Conservation (phyloP, 2,329 filamentous ascomycete genomes). For the Gliomastix tumulicola region DNA sequence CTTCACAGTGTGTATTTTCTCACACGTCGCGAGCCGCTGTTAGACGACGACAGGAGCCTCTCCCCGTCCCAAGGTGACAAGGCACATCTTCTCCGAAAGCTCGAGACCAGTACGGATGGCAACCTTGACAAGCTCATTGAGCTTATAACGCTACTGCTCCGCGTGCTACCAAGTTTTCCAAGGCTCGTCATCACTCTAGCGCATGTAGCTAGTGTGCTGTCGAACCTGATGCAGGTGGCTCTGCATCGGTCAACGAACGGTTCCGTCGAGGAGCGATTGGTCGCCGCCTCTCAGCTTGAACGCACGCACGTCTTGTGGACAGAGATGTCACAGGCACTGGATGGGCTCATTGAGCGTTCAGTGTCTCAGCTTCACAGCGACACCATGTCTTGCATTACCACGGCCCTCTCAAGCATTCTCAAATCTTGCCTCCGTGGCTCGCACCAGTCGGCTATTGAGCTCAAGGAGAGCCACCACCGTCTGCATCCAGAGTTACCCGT, state of each 20-base stretch:
- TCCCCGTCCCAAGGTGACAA: conserved; percentile 9
- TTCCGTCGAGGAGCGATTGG: too few relatives aligned
- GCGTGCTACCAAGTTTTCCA: conserved; percentile 35
- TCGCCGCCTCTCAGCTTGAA: too few relatives aligned
- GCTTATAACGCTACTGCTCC: conserved; percentile 31
- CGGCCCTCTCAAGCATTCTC: too few relatives aligned
- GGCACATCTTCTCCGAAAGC: conserved; percentile 31
- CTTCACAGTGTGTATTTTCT: conserved; percentile 33
- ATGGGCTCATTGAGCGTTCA: too few relatives aligned
- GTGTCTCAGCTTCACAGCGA: too few relatives aligned
- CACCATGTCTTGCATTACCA: too few relatives aligned
- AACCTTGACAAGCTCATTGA: conserved; percentile 33
- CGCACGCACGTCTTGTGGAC: too few relatives aligned
- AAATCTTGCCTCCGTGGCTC: too few relatives aligned
- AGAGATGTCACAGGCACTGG: too few relatives aligned
- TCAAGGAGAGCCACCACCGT: conserved; percentile 9
- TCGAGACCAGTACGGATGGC: conserved; percentile 32
- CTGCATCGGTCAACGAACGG: too few relatives aligned
- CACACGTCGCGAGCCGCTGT: conserved; percentile 9
- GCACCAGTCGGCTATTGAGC: conserved; percentile 10
- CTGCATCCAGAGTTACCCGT: conserved; percentile 19
- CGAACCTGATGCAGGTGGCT: conserved; percentile 22
- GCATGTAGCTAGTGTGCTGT: conserved; percentile 24
- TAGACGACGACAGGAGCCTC: background rate
- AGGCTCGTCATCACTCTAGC: conserved; percentile 37